Evolutionary conservation across 345 rosid genomes (phyloP).

Genomic region (Populus euphratica): DNA sequence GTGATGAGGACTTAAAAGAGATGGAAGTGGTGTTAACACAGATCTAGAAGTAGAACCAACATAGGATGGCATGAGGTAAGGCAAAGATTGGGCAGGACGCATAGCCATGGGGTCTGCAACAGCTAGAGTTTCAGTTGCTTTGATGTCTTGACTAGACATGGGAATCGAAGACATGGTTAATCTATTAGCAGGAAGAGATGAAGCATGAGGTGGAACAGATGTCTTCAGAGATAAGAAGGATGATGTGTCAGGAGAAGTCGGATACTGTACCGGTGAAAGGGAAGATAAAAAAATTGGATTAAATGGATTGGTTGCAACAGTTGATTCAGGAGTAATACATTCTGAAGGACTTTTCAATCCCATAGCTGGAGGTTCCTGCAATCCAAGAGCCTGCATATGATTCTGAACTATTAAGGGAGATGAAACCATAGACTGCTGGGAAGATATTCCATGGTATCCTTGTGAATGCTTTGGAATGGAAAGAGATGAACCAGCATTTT

Average conservation of each 20-base stretch:
- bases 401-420: conserved; percentile 23
- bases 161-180: conserved; percentile 15
- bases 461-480: conserved; percentile 17
- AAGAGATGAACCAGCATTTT: conserved; percentile 21
- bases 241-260: conserved; percentile 8
- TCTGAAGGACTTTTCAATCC: conserved; percentile 24
- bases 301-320: conserved; percentile 10
- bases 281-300: conserved; percentile 5
- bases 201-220: conserved; percentile 10
- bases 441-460: conserved; percentile 17
- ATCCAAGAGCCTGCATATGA: conserved; percentile 6
- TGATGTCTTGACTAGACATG: conserved; percentile 11
- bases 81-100: conserved; percentile 12
- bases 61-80: conserved; percentile 7
- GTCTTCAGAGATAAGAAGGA: conserved; percentile 7
- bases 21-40: conserved; percentile 16
- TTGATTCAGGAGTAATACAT: conserved; percentile 7
- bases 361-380: conserved; percentile 7
- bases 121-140: conserved; percentile 14
- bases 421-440: conserved; percentile 12
- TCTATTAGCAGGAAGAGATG: conserved; percentile 7
- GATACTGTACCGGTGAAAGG: conserved; percentile 9
- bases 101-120: conserved; percentile 5
- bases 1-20: conserved; percentile 25
- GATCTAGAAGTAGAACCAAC: conserved; percentile 22